Conservation (phyloP, 805 yeast genomes). For the Metschnikowia lunata region DNA sequence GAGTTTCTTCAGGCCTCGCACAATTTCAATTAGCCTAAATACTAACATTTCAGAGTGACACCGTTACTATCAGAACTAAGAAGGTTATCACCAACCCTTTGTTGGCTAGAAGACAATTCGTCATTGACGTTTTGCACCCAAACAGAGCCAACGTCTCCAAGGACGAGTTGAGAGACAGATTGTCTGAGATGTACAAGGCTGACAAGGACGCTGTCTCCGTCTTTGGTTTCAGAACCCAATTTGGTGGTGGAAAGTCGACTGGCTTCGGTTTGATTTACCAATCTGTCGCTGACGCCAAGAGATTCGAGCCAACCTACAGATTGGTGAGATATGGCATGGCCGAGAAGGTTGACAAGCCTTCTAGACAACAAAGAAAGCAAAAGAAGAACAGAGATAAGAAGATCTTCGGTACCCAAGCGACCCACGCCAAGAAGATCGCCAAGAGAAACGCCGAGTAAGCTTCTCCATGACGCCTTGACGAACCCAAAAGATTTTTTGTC, state of each 20-base stretch:
- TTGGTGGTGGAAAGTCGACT: conserved; percentile 99
- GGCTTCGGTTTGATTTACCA: conserved; percentile 99
- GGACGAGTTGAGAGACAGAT: conserved; percentile 96
- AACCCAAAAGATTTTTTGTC: conserved; percentile 16
- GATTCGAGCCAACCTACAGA: conserved; percentile 99
- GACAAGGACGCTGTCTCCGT: conserved; percentile 94
- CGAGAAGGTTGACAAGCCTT: conserved; percentile 90
- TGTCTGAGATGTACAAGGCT: conserved; percentile 84
- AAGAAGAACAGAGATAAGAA: conserved; percentile 99
- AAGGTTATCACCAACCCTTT: conserved; percentile 99
- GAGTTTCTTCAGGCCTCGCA: too few species aligned
- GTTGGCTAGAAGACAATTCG: conserved; percentile 99
- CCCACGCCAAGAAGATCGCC: conserved; percentile 89
- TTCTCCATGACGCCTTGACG: conserved; percentile 17
- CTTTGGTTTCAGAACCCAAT: conserved; percentile 98
- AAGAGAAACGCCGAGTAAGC: conserved; percentile 81
- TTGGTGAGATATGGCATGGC: conserved; percentile 98
- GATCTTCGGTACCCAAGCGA: conserved; percentile 96
- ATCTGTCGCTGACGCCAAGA: conserved; percentile 96
- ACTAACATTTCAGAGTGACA: conserved; percentile 74
- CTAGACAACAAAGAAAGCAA: conserved; percentile 99
- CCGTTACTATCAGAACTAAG: conserved; percentile 99
- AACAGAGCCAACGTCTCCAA: conserved; percentile 98
- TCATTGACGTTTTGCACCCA: conserved; percentile 99
- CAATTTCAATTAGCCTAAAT: not conserved